Evolutionary conservation across 73 alveolate genomes (phyloP), one percentile per base, ranked within the genome.

Genomic region (Paramecium bursaria): DNA sequence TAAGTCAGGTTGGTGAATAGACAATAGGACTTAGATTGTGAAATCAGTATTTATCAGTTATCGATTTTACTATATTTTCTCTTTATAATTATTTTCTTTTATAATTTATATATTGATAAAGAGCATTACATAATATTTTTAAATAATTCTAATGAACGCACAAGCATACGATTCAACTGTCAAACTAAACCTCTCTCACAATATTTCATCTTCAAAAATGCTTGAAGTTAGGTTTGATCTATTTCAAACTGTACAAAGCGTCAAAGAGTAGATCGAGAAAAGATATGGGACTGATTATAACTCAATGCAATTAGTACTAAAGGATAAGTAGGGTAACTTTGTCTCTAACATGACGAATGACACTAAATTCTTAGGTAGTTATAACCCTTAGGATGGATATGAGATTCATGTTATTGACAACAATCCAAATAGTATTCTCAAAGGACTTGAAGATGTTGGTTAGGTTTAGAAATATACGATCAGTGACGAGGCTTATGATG

Each of bases 401-500:
- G 90, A 90, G 4, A 90, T 91, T 25, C 92, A 91, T 53, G 94
- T 88, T 14, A 91, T 91, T 19, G 96, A 91, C 55, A 79, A 67
- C 39, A 91, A 91, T 61, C 96, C 95, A 0, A 91, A 91, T 82
- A 89, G 93, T 22, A 90, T 88, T 53, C 75, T 88, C 55, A 79
- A 79, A 17, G 90, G 90, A 61, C 80, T 91, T 13, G 96, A 91
- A 74, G 96, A 91, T 48, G 88, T 91, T 52, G 73, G 88, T 5
- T 50, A 90, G 31, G 95, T 91, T 35, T 74, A 88, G 75, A 91
- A 91, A 86, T 91, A 91, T 77, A 88, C 87, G 60, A 91, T 91
- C 48, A 87, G 92, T 4, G 96, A 91, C 75, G 96, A 91, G 77
- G 96, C 88, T 91, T 91, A 91, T 88, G 82, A 88, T 55, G 88